phyloP scores from a whole-genome alignment of 2,329 filamentous ascomycete genomes.

The Dendrostoma leiphaemia region DNA sequence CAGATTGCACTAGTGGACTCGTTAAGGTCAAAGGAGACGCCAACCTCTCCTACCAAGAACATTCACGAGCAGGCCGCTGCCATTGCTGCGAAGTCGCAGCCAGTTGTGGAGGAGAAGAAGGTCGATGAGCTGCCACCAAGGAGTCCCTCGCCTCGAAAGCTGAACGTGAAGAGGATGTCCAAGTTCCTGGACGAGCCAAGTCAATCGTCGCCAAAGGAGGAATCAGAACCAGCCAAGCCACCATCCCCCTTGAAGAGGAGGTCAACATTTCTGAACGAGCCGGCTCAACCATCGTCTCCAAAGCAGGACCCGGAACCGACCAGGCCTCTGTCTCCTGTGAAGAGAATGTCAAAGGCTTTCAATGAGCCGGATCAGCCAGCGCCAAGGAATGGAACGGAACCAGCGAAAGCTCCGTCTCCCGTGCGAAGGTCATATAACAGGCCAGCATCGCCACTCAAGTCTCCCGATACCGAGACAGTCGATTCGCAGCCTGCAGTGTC shows the following conservation, averaged over 20 bases:
- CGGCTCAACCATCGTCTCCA: conserved; percentile 13
- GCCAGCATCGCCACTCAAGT: conserved; percentile 10
- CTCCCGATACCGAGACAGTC: conserved; percentile 27
- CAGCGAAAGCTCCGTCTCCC: conserved; percentile 3
- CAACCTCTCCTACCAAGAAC: conserved; percentile 29
- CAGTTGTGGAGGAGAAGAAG: conserved; percentile 24
- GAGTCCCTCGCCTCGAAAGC: conserved; percentile 50
- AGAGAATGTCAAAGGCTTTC: neutral
- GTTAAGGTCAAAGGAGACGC: conserved; percentile 21
- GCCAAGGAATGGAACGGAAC: conserved; percentile 22
- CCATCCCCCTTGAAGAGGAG: conserved; percentile 34
- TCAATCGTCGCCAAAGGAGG: conserved; percentile 26
- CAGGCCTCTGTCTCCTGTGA: conserved; percentile 17
- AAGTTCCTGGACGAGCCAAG: conserved; percentile 50
- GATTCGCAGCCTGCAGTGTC: conserved; percentile 34
- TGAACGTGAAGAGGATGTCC: conserved; percentile 59
- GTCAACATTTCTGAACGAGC: conserved; percentile 46
- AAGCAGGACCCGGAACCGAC: conserved; percentile 23
- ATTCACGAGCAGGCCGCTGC: conserved; percentile 32
- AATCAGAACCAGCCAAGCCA: conserved; percentile 26
- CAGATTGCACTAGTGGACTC: conserved; percentile 27
- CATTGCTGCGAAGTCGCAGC: conserved; percentile 24
- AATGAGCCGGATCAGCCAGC: neutral
- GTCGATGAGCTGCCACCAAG: conserved; percentile 39
- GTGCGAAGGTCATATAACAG: conserved; percentile 20